Base-by-base conservation (phyloP, 768 basidiomycete genomes). In the Serpula lacrymans region DNA sequence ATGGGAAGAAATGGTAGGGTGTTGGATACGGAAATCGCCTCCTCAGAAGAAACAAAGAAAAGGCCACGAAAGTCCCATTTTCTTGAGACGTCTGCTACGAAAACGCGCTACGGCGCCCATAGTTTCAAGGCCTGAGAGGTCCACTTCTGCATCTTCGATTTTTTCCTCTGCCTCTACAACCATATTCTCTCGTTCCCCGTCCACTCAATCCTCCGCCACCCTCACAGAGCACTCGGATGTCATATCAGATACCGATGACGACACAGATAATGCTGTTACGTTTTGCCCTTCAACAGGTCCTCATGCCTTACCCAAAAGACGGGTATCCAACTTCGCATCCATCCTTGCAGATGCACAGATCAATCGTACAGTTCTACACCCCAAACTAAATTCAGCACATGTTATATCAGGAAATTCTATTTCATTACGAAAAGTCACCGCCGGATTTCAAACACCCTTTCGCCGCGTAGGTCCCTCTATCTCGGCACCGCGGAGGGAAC, bases 1-100 rank as follows among this genome's bases (percentile, higher is more conserved):
- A 27, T 77, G 75, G 75, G 76, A 77, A 43, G 62, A 66, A 38
- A 59, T 63, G 49, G 53, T 74, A 5, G 68, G 61, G 2, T 67
- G 67, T 43, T 77, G 74, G 72, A 59, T 73, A 28, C 63, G 60
- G 20, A 63, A 55, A 41, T 62, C 68, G 2, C 67, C 68, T 20
- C 48, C 29, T 12, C 34, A 50, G 23, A 50, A 49, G 5, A 62
- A 57, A 43, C 63, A 49, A 30, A 46, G 20, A 39, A 33, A 16
- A 13, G 23, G 18, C 13, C 41, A 21, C 9, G 20, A n/a, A 16
- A 13, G 14, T 25, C 6, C 35, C 35, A 14, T 18, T 6, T 14
- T 33, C n/a, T 8, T 33, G 6, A 33, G n/a, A 33, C n/a, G 31
- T 14, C 31, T 33, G 8, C 31, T 33, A 14, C 6, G 31, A 8